Percentiles rank a stretch among this genome's conserved stretches.
phyloP scores from a whole-genome alignment of 371 early-diverging fungal species.

The Apophysomyces variabilis region DNA sequence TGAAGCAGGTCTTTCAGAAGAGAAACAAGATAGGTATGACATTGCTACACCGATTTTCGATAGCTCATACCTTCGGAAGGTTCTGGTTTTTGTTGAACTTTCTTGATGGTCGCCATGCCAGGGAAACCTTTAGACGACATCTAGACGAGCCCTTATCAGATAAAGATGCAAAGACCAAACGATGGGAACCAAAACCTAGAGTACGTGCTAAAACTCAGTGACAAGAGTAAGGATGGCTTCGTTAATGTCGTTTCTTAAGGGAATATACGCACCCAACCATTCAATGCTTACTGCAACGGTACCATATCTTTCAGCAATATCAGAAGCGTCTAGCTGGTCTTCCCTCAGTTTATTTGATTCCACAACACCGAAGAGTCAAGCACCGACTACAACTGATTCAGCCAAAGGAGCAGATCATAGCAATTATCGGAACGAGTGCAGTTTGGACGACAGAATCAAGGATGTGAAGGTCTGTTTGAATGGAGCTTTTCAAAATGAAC shows the following conservation, averaged over 20 bases:
- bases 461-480: conserved; percentile 25
- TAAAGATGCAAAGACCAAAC: conserved; percentile 17
- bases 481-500: neutral
- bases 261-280: conserved; percentile 24
- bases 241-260: neutral
- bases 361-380: conserved; percentile 14
- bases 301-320: conserved; percentile 25
- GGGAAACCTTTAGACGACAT: conserved; percentile 42
- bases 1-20: conserved; percentile 45
- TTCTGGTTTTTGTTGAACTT: conserved; percentile 61
- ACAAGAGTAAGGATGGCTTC: neutral
- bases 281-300: conserved; percentile 20
- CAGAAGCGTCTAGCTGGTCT: conserved; percentile 29
- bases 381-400: conserved; percentile 3
- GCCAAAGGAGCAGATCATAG: conserved; percentile 16
- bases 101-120: conserved; percentile 49
- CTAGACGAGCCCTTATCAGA: conserved; percentile 18
- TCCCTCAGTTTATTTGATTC: conserved; percentile 46
- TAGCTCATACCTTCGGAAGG: conserved; percentile 9
- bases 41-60: neutral
- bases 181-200: conserved; percentile 18
- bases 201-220: conserved; percentile 15
- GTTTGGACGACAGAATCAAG: conserved; percentile 27
- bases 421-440: conserved; percentile 23
- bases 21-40: conserved; percentile 31